Base-by-base conservation (phyloP, 441 rosid genomes). In the Kokia cookei region DNA sequence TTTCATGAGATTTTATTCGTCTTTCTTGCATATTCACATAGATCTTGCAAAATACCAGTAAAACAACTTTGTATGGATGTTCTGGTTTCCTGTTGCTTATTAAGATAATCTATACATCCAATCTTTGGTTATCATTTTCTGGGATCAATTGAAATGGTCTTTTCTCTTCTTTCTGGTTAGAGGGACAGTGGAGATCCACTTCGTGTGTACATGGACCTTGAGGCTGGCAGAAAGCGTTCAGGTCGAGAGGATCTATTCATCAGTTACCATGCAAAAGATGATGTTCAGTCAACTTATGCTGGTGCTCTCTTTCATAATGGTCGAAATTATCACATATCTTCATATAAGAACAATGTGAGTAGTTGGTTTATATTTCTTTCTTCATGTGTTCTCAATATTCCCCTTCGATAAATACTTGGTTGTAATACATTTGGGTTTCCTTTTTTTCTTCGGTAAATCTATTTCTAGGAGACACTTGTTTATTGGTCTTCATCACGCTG, bases 401-500 rank as follows among this genome's bases (percentile, higher is more conserved):
- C 63, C 59, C 57, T 69, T 58, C 72, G 9, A 17, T 27, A 67
- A 65, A 15, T 67, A 3, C 42, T 4, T 48, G 15, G 71, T 67
- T 48, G 57, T 67, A 15, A 67, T 71, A 19, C 35, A 51, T 54
- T 8, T 40, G 42, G 50, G 54, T 19, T 57, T 13, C 51, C 45
- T n/a, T 43, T 55, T 59, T 61, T 69, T 76, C 53, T 11, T 27
- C 55, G 42, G 50, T 75, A 27, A 32, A 71, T 35, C 55, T 10
- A 2, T 85, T 64, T 55, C 47, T 73, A 94, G 97, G 94, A 91
- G 80, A 79, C 89, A 57, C 82, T 92, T 12, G 84, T 92, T 69
- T 94, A 91, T 76, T 94, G 98, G 97, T 92, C 98, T 54, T 94
- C 98, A 40, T 94, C 98, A 2, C 93, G 96, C 27, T 94, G 96